Base-by-base conservation (phyloP, 306 rosid species). In the Glycyrrhiza uralensis region DNA sequence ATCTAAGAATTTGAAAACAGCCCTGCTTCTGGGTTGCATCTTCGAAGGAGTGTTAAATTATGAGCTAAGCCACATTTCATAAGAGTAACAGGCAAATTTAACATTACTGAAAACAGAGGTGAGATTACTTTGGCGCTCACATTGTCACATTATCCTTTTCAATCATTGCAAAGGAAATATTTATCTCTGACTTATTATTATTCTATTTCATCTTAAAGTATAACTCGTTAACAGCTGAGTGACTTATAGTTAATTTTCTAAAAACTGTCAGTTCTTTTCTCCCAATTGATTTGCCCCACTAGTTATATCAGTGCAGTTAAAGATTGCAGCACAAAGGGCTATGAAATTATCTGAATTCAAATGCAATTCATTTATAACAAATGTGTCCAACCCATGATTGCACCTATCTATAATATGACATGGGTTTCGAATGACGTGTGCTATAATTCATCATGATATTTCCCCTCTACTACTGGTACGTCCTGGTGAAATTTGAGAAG, bases 391-490 rank as follows among this genome's bases (percentile, higher is more conserved):
- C 29, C 38, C 42, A 39, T 52, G 55, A 38, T 33, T 61, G 80
- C 63, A 15, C 29, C 35, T 52, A 12, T n/a, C n/a, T n/a, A n/a
- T n/a, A n/a, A n/a, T n/a, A n/a, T 44, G 41, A 35, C 66, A 47
- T 23, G 18, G 28, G 52, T 63, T 46, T 67, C 12, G 41, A 45
- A 30, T 50, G 19, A 62, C n/a, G 2, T 17, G 61, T 69, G 69
- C 79, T 77, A 91, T 66, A 91, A 80, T 77, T 91, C 96, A 73
- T 94, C 96, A 7, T 66, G 88, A 59, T 14, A 11, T 30, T 82
- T 74, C 41, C 46, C 81, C 49, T 73, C 80, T 5, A 55, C 74
- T 44, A 44, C 78, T 14, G 82, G 55, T 32, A 71, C 54, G 10
- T 79, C 79, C 22, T 72, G 77, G 36, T 65, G 84, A 72, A 66